Evolutionary conservation across 306 rosid genomes (phyloP).

Genomic region (Malus sieversii): DNA sequence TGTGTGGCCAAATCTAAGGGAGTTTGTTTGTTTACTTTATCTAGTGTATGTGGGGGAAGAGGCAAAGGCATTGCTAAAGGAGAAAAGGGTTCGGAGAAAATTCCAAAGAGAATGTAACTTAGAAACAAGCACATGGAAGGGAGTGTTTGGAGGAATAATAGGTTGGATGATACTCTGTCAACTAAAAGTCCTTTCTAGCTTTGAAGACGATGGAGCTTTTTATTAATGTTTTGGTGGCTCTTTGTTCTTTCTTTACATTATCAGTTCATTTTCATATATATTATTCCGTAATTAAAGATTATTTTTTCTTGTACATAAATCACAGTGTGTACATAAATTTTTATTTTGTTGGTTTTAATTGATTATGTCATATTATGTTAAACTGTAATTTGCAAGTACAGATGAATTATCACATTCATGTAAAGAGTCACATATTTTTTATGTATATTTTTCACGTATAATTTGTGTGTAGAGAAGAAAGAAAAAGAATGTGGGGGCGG

Average conservation of each 20-base stretch:
- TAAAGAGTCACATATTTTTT: accelerated
- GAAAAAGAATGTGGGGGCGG: constrained; percentile 30
- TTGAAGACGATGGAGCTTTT: no score
- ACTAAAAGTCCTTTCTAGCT: no score
- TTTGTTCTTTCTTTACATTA: no score
- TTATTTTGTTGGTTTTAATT: no score
- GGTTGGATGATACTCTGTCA: no score
- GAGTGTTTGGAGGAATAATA: constrained; percentile 76
- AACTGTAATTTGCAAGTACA: no score
- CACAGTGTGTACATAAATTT: no score
- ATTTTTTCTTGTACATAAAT: no score
- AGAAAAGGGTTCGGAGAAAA: constrained; percentile 41
- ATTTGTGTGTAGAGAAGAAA: constrained; percentile 2
- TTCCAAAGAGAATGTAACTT: constrained; percentile 58
- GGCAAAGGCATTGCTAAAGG: constrained; percentile 29
- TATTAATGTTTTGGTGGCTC: background rate
- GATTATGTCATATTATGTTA: background rate
- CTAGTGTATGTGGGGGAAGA: constrained; percentile 16
- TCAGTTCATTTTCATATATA: no score
- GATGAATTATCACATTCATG: no score
- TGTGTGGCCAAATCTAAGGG: constrained; percentile 55
- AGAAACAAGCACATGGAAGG: constrained; percentile 68
- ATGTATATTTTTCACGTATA: no score
- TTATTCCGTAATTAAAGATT: no score
- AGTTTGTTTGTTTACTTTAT: background rate